Evolutionary conservation across 352 stramenopile genomes (phyloP), one percentile per base, ranked within the genome.

Genomic region (Globisporangium nunn): DNA sequence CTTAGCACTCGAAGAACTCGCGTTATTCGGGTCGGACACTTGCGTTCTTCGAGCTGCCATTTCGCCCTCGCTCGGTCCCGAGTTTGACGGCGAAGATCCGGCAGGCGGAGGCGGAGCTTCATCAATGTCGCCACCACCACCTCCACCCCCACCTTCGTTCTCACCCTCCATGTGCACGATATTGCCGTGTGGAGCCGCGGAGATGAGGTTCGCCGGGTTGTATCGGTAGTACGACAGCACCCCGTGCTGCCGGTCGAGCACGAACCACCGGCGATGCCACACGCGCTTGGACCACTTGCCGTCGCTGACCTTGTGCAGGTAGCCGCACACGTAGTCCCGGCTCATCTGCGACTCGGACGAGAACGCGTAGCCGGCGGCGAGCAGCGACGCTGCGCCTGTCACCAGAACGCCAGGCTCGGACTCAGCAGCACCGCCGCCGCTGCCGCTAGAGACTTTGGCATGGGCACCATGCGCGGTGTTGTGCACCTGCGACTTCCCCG

Each of bases 231-330:
- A 93, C 6, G 84, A 91, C 33, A 93, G 70, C 0, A 93, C 55
- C 3, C 84, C 79, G 2, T 74, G 70, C 47, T 88, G 81, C 6
- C 81, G 67, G 53, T 93, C 84, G 11, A 93, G 69, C 28, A 93
- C 84, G 37, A 93, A 93, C 84, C 84, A 93, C 43, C 84, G 68
- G n/a, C 78, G 75, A 59, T 93, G 81, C 84, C 84, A 93, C 37
- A 80, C 87, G 0, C 81, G 75, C 56, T 93, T 87, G 0, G 79
- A 75, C 79, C 81, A 92, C 53, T 92, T 93, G 51, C 81, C 81
- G 56, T 93, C 84, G 52, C 81, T 91, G 33, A 93, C 81, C 62
- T 93, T 93, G 68, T 93, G 79, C 14, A 93, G 45, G 48, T 93
- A 93, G 1, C 84, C 84, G 29, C 81, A 89, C 7, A 91, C 81